Evolutionary conservation across 2,329 filamentous ascomycete genomes (phyloP), one percentile per base, ranked within the genome.

Genomic region (Cladosporium velox): DNA sequence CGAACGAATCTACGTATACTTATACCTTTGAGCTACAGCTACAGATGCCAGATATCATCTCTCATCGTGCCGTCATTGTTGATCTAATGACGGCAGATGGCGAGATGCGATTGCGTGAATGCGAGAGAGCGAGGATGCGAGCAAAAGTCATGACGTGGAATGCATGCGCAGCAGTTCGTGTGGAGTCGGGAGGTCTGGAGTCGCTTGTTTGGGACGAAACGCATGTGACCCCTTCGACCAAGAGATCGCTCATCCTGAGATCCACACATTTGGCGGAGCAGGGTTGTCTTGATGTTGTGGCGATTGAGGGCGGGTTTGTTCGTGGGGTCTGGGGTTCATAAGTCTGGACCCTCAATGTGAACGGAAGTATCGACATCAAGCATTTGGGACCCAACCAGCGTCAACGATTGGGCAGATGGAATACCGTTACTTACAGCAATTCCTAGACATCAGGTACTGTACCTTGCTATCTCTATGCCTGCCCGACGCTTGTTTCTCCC

Each of bases 91-190:
- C 55, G 34, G 55, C 32, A 24, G n/a, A 41, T 41, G 55, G 55
- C 55, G 55, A 41, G 18, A 41, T 41, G 34, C 55, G 34, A 58
- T n/a, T n/a, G 38, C 38, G 38, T 8, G 18, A 12, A 44, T 58
- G 55, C 55, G 55, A 58, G 21, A 8, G 14, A n/a, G 32, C 34
- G 34, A 59, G 57, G 32, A 57, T 32, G 52, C 52, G 57, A 41
- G 57, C 34, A 32, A n/a, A 59, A 59, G 57, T 59, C 57, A 59
- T 59, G 57, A 59, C 57, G 57, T 59, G 55, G 55, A 41, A 41
- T 12, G 32, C 30, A 41, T 58, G 55, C 34, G 52, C 28, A 30
- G 28, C 15, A 21, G n/a, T 47, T 47, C n/a, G n/a, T 47, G 41
- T 47, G 41, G 41, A 47, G 41, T 34, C 51, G 32, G 24, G 15